A percentile compares a stretch with the other conserved stretches of the same genome.
Evolutionary conservation across 1,284 basidiomycete genomes (phyloP).

Genomic region (Puccinia novopanici): DNA sequence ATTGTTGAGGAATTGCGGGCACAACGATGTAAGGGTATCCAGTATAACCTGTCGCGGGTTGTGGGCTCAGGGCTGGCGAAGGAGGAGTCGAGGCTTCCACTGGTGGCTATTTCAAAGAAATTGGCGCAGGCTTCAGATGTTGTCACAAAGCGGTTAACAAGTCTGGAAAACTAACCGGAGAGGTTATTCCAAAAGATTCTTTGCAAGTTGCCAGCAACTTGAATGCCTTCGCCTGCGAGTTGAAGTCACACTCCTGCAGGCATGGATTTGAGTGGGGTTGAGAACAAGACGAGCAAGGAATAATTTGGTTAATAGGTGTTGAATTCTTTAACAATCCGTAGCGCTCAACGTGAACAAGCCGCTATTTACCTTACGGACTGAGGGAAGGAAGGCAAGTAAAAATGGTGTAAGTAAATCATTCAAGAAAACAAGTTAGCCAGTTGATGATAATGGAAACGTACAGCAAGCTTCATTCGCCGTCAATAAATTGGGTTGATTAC

Average conservation of each 20-base stretch:
- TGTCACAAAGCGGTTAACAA: background rate
- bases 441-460: background rate
- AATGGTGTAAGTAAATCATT: background rate
- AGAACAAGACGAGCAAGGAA: background rate
- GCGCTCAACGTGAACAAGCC: background rate
- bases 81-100: background rate
- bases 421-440: background rate
- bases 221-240: background rate
- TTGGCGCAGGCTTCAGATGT: background rate
- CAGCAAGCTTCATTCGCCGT: background rate
- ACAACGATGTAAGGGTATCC: background rate
- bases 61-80: background rate
- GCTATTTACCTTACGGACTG: conserved; percentile 8
- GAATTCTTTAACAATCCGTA: background rate
- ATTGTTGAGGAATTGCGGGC: background rate
- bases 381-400: background rate
- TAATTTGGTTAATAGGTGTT: background rate
- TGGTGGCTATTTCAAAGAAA: background rate
- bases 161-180: background rate
- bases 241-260: conserved; percentile 15
- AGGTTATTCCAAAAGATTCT: conserved; percentile 10
- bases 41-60: background rate
- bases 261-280: background rate
- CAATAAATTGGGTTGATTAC: conserved; percentile 1
- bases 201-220: background rate